Evolutionary conservation across 2,329 filamentous ascomycete genomes (phyloP), one percentile per base, ranked within the genome.

Genomic region (Exophiala phaeomuriformis): DNA sequence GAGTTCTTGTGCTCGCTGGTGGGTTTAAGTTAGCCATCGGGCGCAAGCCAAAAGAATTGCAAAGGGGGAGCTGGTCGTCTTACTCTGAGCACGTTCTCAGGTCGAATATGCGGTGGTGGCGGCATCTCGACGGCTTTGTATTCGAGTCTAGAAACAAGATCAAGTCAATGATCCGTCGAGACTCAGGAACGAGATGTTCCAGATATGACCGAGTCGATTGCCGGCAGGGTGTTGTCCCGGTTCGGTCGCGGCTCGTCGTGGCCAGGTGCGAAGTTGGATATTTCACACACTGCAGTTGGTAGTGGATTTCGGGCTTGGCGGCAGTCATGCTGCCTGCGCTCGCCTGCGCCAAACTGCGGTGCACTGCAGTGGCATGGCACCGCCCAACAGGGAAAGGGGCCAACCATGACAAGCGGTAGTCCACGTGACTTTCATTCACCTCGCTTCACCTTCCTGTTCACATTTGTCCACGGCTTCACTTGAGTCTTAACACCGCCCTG

Each of bases 31-130:
- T 40, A 52, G 50, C 52, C 40, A 57, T 47, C 27, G 41, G 55
- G 44, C 59, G 51, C 19, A 37, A 49, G 60, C 49, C 30, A 56
- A 42, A 46, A n/a, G 56, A 40, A 48, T 57, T 31, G 39, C 50
- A 29, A 49, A 41, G 19, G 52, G 36, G 39, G 48, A 45, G 43
- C 58, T 45, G 44, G 37, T 51, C 30, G 52, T 49, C 75, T 68
- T 68, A 78, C 77, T 73, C 95, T 95, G 72, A 97, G 84, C 71
- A 96, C 90, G 85, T 98, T 98, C 79, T 98, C 93, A 69, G 93
- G 93, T 75, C 95, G 95, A 72, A 93, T 90, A 73, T 97, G 90
- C 65, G 90, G 87, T 77, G 90, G 90, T 71, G 93, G 93, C 79
- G 93, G 89, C 93, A 91, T 85, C 69, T 67, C 82, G 72, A 53